Percentiles rank a stretch among this genome's conserved stretches.
Evolutionary conservation across 2,329 filamentous ascomycete genomes (phyloP).

Genomic region (Venturiaceae sp.): DNA sequence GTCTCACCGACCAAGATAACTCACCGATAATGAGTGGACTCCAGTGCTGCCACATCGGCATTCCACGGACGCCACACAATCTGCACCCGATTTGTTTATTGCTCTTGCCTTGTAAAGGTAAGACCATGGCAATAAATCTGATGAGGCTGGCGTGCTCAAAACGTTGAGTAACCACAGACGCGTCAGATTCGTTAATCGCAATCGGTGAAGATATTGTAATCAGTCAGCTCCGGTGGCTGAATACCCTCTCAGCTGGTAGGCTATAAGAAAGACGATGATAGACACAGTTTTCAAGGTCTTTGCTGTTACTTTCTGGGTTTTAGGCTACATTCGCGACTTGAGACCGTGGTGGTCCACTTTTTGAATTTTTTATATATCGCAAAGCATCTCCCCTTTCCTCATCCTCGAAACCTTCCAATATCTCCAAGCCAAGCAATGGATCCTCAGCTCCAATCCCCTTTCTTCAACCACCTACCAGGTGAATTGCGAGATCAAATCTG

Average conservation of each 20-base stretch:
- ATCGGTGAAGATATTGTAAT: not conserved
- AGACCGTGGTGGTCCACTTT: not conserved
- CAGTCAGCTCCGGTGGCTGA: not conserved
- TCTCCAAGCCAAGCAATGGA: not conserved
- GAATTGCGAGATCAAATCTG: slow-evolving; percentile 14
- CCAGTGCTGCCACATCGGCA: not conserved
- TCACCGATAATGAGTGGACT: not conserved
- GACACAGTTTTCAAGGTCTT: not conserved
- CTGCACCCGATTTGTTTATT: not conserved
- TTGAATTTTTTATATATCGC: not conserved
- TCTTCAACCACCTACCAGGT: slow-evolving; percentile 9
- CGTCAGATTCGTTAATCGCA: not conserved
- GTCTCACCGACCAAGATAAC: not conserved
- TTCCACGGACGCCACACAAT: too few relatives aligned
- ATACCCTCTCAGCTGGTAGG: not conserved
- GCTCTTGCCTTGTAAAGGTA: not conserved
- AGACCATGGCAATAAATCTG: too few relatives aligned
- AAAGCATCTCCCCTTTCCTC: not conserved
- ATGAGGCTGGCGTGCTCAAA: not conserved
- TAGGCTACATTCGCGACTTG: not conserved
- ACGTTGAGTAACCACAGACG: not conserved
- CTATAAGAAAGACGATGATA: not conserved
- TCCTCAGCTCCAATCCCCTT: not conserved
- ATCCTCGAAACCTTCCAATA: not conserved
- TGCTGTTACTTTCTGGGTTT: not conserved